Conservation (phyloP, 768 basidiomycete genomes). For the Hericium coralloides region DNA sequence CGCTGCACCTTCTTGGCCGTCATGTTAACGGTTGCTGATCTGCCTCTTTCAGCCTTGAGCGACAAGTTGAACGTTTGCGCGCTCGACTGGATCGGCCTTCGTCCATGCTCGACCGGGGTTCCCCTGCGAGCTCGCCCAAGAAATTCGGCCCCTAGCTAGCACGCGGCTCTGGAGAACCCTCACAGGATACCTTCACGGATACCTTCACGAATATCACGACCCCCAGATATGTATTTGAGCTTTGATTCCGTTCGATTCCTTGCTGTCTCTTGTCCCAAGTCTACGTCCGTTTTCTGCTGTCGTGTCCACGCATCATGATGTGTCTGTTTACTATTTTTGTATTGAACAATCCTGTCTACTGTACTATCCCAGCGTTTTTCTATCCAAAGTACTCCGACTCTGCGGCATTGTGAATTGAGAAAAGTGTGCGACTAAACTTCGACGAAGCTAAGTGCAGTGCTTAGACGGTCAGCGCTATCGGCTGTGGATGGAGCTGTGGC, state of each 20-base stretch:
- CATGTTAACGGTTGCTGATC: background rate
- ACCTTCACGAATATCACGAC: background rate
- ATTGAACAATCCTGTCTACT: background rate
- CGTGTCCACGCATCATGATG: background rate
- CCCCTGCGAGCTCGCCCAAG: background rate
- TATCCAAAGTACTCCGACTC: too few species aligned
- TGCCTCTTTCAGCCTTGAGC: background rate
- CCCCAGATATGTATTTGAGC: background rate
- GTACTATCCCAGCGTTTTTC: background rate
- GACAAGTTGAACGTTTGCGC: background rate
- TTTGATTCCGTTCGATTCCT: background rate
- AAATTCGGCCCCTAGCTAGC: background rate
- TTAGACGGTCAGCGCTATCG: too few species aligned
- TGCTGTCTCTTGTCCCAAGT: background rate
- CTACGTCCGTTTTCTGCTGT: background rate
- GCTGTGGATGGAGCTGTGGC: too few species aligned
- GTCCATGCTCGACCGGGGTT: conserved; percentile 1
- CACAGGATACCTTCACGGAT: too few species aligned
- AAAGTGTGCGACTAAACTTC: too few species aligned
- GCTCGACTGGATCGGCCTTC: background rate
- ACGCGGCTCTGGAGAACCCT: background rate
- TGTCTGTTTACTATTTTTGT: background rate
- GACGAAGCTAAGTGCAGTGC: too few species aligned
- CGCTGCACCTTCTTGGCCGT: conserved; percentile 15
- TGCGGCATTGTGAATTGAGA: too few species aligned